phyloP scores from a whole-genome alignment of 2,329 filamentous ascomycete genomes.

The Thielaviopsis populi region DNA sequence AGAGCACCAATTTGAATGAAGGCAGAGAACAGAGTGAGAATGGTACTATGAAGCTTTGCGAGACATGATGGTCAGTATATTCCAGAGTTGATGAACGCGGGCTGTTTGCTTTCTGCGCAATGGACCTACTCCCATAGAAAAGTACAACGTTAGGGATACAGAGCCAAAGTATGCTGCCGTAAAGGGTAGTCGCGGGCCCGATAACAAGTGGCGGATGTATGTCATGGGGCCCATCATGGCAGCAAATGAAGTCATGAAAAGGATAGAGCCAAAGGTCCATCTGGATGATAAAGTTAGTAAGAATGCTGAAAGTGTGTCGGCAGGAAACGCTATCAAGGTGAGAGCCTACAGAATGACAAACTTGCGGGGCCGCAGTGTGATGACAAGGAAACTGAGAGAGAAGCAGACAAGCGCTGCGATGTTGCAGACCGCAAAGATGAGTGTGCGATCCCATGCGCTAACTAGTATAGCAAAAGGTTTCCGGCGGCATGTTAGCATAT shows the following conservation, averaged over 20 bases:
- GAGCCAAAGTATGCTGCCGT: constrained; percentile 91
- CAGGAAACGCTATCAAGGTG: background rate
- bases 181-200: constrained; percentile 73
- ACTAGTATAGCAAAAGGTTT: constrained; percentile 41
- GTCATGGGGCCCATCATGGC: constrained; percentile 81
- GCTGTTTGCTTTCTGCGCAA: background rate
- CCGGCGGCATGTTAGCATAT: constrained; percentile 8
- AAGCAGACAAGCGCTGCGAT: constrained; percentile 82
- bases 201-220: constrained; percentile 74
- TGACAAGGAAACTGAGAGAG: constrained; percentile 61
- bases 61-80: background rate
- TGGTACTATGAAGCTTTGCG: constrained; percentile 59
- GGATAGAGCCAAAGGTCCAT: constrained; percentile 82
- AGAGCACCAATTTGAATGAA: constrained; percentile 72
- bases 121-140: constrained; percentile 71
- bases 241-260: constrained; percentile 87
- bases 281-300: constrained; percentile 31
- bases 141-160: constrained; percentile 78
- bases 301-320: background rate
- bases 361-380: constrained; percentile 71
- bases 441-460: constrained; percentile 88
- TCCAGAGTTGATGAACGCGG: background rate
- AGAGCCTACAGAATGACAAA: constrained; percentile 83
- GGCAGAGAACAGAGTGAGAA: constrained; percentile 73
- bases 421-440: constrained; percentile 87